Base-by-base conservation (phyloP, 2,329 filamentous ascomycete genomes). In the Paecilomyces dactylethromorphus region DNA sequence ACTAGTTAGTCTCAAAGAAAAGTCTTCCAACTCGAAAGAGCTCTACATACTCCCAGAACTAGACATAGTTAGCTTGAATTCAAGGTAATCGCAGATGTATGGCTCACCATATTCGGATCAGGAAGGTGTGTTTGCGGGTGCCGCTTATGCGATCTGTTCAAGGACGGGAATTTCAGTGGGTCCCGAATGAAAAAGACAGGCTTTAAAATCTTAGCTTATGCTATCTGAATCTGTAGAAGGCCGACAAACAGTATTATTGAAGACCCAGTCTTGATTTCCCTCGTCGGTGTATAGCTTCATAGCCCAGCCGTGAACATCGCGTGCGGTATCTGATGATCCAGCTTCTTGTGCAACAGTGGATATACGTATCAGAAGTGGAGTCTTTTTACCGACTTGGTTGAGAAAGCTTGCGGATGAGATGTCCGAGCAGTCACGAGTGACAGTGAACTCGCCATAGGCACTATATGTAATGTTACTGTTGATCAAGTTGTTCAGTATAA, bases 171-270 rank as follows among this genome's bases (percentile, higher is more conserved):
- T 72, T 90, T 89, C 61, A 85, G 82, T 0, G 87, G 84, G 62
- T 90, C 87, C 5, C 78, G 71, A 51, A 90, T 68, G 71, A 91
- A 90, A 76, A 90, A 90, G 0, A 89, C 83, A 0, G 87, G 87
- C 66, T 72, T n/a, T 45, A 6, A 49, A 12, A 49, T 13, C 10
- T 8, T 49, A 18, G 15, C 21, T 31, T 18, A 3, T 22, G 8
- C 33, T 11, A 18, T 12, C 21, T 53, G n/a, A 4, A 45, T 51
- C 3, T 52, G 11, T n/a, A 45, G 13, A 24, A 11, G 2, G 21
- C 15, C 3, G n/a, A 51, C 59, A 31, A 15, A 60, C 59, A 13
- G 56, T 60, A 31, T 60, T 58, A 53, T 60, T 60, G 21, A 60
- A 58, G 26, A 60, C 59, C 56, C 53, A 60, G 24, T 60, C 59